Evolutionary conservation across 176 grass and related monocot genomes (phyloP).

Genomic region (Hordeum marinum): DNA sequence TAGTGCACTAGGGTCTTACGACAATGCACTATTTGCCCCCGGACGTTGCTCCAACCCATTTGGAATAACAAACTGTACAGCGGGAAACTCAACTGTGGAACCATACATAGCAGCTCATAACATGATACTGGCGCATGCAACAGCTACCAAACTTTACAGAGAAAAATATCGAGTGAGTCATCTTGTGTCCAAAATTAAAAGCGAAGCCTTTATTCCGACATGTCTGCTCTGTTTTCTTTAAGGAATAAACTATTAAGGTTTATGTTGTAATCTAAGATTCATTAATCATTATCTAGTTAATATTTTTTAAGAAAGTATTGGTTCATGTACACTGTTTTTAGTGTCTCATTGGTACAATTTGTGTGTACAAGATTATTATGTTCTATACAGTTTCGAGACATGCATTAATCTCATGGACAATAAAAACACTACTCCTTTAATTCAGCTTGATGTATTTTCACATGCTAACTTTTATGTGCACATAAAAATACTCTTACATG

Average conservation of each 20-base stretch:
- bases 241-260: not conserved
- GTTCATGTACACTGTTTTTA: not conserved
- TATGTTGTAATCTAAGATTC: not conserved
- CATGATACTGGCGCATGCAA: conserved; percentile 42
- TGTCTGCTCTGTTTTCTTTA: not conserved
- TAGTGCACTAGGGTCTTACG: conserved; percentile 20
- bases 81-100: conserved; percentile 53
- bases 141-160: conserved; percentile 32
- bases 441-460: not conserved
- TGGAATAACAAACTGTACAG: conserved; percentile 35
- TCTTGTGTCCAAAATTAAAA: not conserved
- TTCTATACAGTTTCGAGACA: not conserved
- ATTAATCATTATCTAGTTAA: not conserved
- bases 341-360: not conserved
- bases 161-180: conserved; percentile 45
- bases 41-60: conserved; percentile 55
- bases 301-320: not conserved
- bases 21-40: conserved; percentile 30
- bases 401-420: not conserved
- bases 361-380: not conserved
- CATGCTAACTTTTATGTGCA: not conserved
- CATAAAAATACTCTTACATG: not conserved
- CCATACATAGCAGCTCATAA: conserved; percentile 60
- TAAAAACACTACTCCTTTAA: not conserved
- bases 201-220: not conserved